These are phyloP conservation scores for Brassica juncea DNA, from an alignment of 345 rosid genomes.

Conservation along the genomic window DNA sequence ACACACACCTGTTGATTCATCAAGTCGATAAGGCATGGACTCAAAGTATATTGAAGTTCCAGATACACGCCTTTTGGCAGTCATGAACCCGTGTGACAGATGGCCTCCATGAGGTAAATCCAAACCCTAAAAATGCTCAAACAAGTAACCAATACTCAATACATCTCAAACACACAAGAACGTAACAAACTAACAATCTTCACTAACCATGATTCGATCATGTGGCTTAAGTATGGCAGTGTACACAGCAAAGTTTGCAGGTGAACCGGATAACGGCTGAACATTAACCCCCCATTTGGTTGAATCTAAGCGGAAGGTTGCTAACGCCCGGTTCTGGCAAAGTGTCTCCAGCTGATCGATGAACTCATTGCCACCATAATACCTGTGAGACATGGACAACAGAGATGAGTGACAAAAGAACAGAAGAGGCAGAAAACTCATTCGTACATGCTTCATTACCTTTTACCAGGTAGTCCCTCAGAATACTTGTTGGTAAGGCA, in stretches of 20 bases:
- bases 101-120: slow-evolving; percentile 96
- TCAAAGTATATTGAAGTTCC: slow-evolving; percentile 93
- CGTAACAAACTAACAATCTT: neutral
- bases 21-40: slow-evolving; percentile 94
- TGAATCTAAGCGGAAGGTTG: slow-evolving; percentile 72
- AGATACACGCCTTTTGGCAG: slow-evolving; percentile 87
- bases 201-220: slow-evolving; percentile 79
- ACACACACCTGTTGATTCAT: slow-evolving; percentile 72
- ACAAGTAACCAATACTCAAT: slow-evolving; percentile 5
- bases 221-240: slow-evolving; percentile 89
- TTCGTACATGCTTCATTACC: slow-evolving; percentile 46
- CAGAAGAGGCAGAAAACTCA: neutral
- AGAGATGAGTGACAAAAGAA: neutral
- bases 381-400: slow-evolving; percentile 44
- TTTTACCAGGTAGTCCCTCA: slow-evolving; percentile 93
- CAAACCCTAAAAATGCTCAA: slow-evolving; percentile 58
- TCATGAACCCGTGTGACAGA: slow-evolving; percentile 95
- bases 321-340: slow-evolving; percentile 83
- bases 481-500: slow-evolving; percentile 94
- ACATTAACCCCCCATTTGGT: slow-evolving; percentile 92
- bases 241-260: slow-evolving; percentile 96
- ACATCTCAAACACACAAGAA: slow-evolving; percentile 6
- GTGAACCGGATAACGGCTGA: slow-evolving; percentile 95
- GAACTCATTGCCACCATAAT: slow-evolving; percentile 92
- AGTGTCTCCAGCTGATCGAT: slow-evolving; percentile 93